Evolutionary conservation across 176 grass and related monocot genomes (phyloP).

Genomic region (Avena eriantha): DNA sequence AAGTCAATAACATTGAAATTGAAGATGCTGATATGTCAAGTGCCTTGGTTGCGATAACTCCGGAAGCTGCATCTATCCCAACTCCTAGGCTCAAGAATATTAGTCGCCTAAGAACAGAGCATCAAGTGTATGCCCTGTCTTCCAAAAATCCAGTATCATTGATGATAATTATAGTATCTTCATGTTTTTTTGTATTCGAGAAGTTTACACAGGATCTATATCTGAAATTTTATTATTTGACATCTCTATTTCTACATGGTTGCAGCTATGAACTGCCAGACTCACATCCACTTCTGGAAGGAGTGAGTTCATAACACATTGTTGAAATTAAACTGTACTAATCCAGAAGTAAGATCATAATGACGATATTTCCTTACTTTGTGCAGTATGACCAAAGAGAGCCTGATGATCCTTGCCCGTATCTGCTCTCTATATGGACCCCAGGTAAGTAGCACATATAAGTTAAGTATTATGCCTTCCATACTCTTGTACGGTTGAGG

Average conservation of each 20-base stretch:
- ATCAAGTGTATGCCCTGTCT: conserved; percentile 80
- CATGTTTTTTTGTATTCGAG: not conserved
- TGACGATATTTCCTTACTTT: conserved; percentile 34
- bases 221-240: not conserved
- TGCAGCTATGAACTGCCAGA: conserved; percentile 82
- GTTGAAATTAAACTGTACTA: not conserved
- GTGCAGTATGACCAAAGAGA: conserved; percentile 68
- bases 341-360: conserved; percentile 1
- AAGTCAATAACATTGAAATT: conserved; percentile 72
- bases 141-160: conserved; percentile 10
- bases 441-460: conserved; percentile 51
- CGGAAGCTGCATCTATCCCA: conserved; percentile 82
- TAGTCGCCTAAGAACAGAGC: conserved; percentile 83
- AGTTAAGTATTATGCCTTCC: not conserved
- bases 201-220: not conserved
- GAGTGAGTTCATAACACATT: conserved; percentile 49
- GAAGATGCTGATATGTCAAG: conserved; percentile 75
- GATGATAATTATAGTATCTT: not conserved
- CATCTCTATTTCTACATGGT: conserved; percentile 6
- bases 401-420: conserved; percentile 70
- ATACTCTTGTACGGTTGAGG: not conserved
- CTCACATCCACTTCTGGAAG: conserved; percentile 57
- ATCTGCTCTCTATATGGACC: conserved; percentile 74
- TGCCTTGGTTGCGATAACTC: conserved; percentile 67
- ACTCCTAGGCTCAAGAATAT: conserved; percentile 87